These are phyloP conservation scores for Forsythia suspensa DNA, from an alignment of 257 asterid genomes.

Conservation along the genomic window DNA sequence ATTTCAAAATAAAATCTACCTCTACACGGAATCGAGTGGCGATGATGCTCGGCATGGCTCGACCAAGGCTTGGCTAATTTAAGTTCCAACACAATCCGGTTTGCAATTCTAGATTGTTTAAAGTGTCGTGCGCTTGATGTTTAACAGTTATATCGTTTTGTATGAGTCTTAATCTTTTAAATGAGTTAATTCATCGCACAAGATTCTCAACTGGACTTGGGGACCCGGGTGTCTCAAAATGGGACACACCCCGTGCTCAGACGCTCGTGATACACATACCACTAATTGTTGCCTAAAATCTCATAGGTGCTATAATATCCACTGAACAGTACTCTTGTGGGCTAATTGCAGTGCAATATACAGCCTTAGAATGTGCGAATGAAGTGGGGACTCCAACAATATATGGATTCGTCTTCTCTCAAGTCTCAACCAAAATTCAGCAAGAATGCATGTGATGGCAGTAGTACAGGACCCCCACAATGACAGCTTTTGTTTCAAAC, in stretches of 20 bases:
- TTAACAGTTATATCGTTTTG: slow-evolving; percentile 11
- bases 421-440: neutral
- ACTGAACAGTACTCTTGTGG: no score
- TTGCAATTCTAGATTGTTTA: slow-evolving; percentile 13
- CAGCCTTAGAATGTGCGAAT: slow-evolving; percentile 38
- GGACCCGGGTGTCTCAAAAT: no score
- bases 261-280: no score
- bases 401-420: neutral
- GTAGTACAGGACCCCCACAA: slow-evolving; percentile 18
- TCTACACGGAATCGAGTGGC: no score
- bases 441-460: slow-evolving; percentile 38
- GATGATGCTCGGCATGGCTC: no score
- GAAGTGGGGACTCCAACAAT: slow-evolving; percentile 17
- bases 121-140: slow-evolving; percentile 8
- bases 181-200: neutral
- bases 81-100: neutral
- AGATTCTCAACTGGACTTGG: neutral
- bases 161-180: no score
- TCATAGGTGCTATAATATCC: no score
- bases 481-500: no score
- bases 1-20: no score
- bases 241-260: no score
- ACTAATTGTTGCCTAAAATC: no score
- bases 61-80: neutral
- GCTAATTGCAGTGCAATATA: neutral